A percentile compares a stretch with the other conserved stretches of the same genome.
phyloP scores from a whole-genome alignment of 2,329 filamentous ascomycete genomes.

The Thielaviopsis ethacetica region DNA sequence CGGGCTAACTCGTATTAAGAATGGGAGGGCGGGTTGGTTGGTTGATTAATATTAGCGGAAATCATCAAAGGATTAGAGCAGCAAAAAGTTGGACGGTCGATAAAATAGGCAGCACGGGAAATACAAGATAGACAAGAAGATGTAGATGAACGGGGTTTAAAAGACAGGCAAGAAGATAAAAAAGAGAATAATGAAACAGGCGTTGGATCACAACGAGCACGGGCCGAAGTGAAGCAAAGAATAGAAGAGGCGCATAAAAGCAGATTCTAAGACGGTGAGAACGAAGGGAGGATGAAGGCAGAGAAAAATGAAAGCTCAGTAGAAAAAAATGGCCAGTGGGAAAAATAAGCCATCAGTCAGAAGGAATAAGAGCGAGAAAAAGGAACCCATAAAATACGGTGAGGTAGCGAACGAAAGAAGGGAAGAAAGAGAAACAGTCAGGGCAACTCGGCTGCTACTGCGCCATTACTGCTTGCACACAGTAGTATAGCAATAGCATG shows the following conservation, averaged over 20 bases:
- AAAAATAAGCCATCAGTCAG: background rate
- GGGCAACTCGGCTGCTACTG: too few relatives aligned
- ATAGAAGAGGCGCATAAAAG: background rate
- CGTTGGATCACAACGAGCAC: background rate
- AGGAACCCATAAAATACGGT: background rate
- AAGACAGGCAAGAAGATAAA: background rate
- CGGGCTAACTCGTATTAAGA: too few relatives aligned
- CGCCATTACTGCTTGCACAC: too few relatives aligned
- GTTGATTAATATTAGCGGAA: too few relatives aligned
- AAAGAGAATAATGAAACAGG: background rate
- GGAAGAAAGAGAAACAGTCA: background rate
- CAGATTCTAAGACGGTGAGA: background rate
- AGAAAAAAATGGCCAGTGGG: background rate
- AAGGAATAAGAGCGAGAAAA: background rate
- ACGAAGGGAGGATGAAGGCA: background rate
- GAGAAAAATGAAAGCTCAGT: background rate
- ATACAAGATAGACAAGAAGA: background rate
- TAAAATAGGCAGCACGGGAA: too few relatives aligned
- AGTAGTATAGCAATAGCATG: too few relatives aligned
- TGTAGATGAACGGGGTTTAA: background rate
- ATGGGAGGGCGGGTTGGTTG: too few relatives aligned
- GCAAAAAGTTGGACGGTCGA: too few relatives aligned
- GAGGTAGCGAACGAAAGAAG: slow-evolving; percentile 2
- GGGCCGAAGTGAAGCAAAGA: background rate
- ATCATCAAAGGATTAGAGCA: too few relatives aligned